Conservation (phyloP, 495 filamentous ascomycete genomes). For the Penicillium angulare region DNA sequence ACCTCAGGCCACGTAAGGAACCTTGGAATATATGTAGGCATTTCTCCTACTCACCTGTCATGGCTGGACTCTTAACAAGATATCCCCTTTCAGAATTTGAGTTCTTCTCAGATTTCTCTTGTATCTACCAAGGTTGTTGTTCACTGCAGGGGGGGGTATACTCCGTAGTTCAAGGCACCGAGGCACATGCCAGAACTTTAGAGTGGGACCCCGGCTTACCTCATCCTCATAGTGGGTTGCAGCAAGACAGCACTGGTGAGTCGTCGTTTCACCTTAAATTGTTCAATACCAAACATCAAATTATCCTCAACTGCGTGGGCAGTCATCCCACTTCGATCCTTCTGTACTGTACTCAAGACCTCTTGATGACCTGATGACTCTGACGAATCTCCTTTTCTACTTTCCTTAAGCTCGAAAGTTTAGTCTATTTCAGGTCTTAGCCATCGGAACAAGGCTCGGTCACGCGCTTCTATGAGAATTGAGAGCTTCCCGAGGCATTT, state of each 20-base stretch:
- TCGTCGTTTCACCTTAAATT: slow-evolving; percentile 1
- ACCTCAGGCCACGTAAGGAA: too few relatives aligned
- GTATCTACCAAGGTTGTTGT: too few relatives aligned
- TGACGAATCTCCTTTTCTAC: slow-evolving; percentile 48
- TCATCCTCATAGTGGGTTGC: slow-evolving; percentile 7
- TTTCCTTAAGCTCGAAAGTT: slow-evolving; percentile 21
- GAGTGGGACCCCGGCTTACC: neutral
- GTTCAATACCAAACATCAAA: slow-evolving; percentile 1
- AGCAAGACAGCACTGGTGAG: slow-evolving; percentile 1
- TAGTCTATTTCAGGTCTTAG: neutral
- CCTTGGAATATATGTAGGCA: too few relatives aligned
- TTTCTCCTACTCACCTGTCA: too few relatives aligned
- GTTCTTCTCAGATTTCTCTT: too few relatives aligned
- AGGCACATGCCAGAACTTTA: slow-evolving; percentile 2
- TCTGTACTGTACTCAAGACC: slow-evolving; percentile 12
- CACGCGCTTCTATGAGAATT: slow-evolving; percentile 1
- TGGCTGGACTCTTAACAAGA: too few relatives aligned
- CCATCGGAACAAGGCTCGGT: neutral
- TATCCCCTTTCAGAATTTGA: too few relatives aligned
- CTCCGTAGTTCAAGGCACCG: neutral
- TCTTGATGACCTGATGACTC: slow-evolving; percentile 46
- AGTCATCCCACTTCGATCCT: slow-evolving; percentile 20
- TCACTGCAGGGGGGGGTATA: too few relatives aligned
- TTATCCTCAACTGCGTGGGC: slow-evolving; percentile 9
- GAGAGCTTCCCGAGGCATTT: neutral